Evolutionary conservation across 208 protist genomes (phyloP).

Genomic region (Trypanosoma caninum): DNA sequence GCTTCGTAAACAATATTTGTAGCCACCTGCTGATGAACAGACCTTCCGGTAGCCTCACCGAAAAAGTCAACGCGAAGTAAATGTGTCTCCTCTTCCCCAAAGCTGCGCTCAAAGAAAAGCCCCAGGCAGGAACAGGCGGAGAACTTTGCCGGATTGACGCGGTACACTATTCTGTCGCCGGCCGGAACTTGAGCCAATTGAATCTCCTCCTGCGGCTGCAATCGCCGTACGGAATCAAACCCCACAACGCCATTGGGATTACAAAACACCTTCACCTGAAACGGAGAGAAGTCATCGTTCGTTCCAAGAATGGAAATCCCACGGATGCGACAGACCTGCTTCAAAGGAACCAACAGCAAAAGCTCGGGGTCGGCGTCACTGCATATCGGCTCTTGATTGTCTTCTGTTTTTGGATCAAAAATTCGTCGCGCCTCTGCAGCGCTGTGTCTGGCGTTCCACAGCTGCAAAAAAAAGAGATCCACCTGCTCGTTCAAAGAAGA

Average conservation of each 20-base stretch:
- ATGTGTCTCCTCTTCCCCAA: conserved; percentile 63
- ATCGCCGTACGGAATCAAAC: conserved; percentile 71
- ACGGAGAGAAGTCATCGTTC: conserved; percentile 47
- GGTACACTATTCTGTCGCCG: conserved; percentile 76
- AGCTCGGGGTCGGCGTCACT: conserved; percentile 84
- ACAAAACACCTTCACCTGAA: conserved; percentile 71
- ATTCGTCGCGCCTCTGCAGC: conserved; percentile 43
- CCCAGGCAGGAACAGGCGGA: conserved; percentile 39
- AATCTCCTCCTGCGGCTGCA: conserved; percentile 75
- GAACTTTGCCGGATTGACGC: conserved; percentile 73
- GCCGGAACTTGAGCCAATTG: conserved; percentile 46
- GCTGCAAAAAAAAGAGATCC: conserved; percentile 50
- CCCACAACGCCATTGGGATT: conserved; percentile 62
- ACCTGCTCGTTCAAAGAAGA: conserved; percentile 60
- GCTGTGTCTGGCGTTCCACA: conserved; percentile 66
- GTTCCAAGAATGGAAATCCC: conserved; percentile 65
- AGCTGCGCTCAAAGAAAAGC: conserved; percentile 78
- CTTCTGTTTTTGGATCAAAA: conserved; percentile 38
- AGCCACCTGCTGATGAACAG: conserved; percentile 60
- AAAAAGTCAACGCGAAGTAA: conserved; percentile 83
- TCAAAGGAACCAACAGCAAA: conserved; percentile 66
- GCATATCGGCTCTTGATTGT: conserved; percentile 62
- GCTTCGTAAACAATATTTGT: conserved; percentile 87
- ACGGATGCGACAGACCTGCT: conserved; percentile 52
- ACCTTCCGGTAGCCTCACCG: conserved; percentile 62